Base-by-base conservation (phyloP, 495 filamentous ascomycete species). In the Podospora anserina region DNA sequence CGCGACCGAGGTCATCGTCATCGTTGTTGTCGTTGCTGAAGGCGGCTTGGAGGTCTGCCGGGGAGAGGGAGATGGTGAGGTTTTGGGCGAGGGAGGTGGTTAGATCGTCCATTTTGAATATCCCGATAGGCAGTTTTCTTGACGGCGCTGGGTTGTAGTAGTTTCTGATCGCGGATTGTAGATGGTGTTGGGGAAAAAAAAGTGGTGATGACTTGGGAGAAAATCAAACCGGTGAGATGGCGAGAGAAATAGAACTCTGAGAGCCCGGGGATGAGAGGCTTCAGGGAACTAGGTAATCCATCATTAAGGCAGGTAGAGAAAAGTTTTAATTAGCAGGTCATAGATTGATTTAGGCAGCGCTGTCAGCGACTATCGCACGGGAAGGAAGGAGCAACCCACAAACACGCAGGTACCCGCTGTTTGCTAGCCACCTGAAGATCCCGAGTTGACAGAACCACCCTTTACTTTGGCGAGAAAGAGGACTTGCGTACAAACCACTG, bases 1-100 rank as follows among this genome's bases (percentile, higher is more conserved):
- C 63, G 19, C 9, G 49, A 49, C 55, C 68, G 44, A 70, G 65
- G 3, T 69, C 68, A 18, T 59, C 34, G 9, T 20, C 53, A 11
- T 61, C 54, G 19, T 60, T 3, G 61, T 13, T 64, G 6, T 60
- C 23, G 65, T 6, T 44, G 26, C 4, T 19, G 23, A 63, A 30
- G 28, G 39, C 13, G 7, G 39, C 15, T 49, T 49, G 39, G 9
- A 49, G 39, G 39, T 11, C 39, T 49, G 1, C 39, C 2, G 39
- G 13, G 39, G 55, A 11, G 55, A 58, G 55, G 18, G 55, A 58
- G 55, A 0, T 3, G 55, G n/a, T 23, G 55, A 26, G n/a, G 5
- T 58, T 58, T 15, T 9, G 55, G 5, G 23, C n/a, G 55, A 58
- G 18, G 5, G 7, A 15, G n/a, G n/a, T n/a, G 18, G 39, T 49